Evolutionary conservation across 2,329 filamentous ascomycete genomes (phyloP).

Genomic region (Aspergillus ustus): DNA sequence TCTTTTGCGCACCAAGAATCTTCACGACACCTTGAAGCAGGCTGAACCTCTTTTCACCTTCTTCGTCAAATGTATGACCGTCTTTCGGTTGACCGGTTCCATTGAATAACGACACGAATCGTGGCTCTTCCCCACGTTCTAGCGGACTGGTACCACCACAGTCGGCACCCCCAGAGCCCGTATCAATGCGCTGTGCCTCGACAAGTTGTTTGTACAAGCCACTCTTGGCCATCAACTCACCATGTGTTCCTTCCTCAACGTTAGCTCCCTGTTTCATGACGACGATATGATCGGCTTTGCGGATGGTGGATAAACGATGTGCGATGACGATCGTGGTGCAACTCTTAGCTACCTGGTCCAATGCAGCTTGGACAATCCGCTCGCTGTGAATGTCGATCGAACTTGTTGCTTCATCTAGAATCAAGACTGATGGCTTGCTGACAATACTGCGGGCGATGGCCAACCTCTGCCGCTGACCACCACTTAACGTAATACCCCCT

Average conservation of each 20-base stretch:
- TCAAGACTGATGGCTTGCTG: constrained; percentile 77
- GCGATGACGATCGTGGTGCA: constrained; percentile 43
- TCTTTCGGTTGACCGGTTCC: neutral
- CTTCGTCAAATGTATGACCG: neutral
- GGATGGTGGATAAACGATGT: constrained; percentile 41
- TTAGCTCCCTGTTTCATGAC: constrained; percentile 39
- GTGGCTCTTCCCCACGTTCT: neutral
- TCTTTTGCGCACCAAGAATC: neutral
- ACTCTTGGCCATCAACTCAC: constrained; percentile 36
- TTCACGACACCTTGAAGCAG: neutral
- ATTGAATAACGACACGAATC: neutral
- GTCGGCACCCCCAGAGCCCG: neutral
- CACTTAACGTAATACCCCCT: constrained; percentile 44
- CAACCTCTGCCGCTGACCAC: constrained; percentile 87
- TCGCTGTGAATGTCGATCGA: constrained; percentile 43
- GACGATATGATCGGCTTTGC: constrained; percentile 44
- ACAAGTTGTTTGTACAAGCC: constrained; percentile 58
- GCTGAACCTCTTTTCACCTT: neutral
- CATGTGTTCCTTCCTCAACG: constrained; percentile 39
- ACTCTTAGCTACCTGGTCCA: constrained; percentile 32
- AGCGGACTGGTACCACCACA: neutral
- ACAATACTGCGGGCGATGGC: constrained; percentile 85
- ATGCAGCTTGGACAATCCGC: constrained; percentile 38
- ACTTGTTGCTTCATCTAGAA: constrained; percentile 44
- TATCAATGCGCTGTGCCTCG: constrained; percentile 46